These are phyloP conservation scores for Pichia rugopelliculosa DNA, from an alignment of 805 yeast genomes.

Conservation along the genomic window DNA sequence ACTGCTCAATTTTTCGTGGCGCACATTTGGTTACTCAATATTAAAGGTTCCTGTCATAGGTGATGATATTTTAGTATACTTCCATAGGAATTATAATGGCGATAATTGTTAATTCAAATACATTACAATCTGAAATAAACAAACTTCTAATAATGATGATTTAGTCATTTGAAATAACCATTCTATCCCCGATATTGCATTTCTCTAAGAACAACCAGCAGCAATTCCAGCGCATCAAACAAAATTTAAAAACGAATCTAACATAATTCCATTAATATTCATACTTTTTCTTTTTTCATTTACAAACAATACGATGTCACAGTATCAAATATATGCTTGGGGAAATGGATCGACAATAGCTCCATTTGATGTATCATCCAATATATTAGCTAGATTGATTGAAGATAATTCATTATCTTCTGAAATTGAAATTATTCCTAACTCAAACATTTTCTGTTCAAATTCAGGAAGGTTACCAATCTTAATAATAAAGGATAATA, in stretches of 20 bases:
- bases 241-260: background rate
- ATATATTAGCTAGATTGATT: conserved; percentile 42
- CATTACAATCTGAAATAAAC: too few species aligned
- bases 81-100: too few species aligned
- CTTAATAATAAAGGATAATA: conserved; percentile 21
- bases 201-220: too few species aligned
- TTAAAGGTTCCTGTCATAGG: too few species aligned
- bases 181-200: too few species aligned
- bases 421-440: conserved; percentile 37
- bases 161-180: too few species aligned
- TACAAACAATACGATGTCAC: background rate
- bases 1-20: too few species aligned
- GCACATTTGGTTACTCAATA: too few species aligned
- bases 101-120: too few species aligned
- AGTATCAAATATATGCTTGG: conserved; percentile 32
- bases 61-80: too few species aligned
- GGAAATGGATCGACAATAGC: conserved; percentile 36
- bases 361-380: conserved; percentile 43
- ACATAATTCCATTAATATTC: background rate
- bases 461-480: conserved; percentile 42
- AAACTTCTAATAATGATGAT: too few species aligned
- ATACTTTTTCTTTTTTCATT: background rate
- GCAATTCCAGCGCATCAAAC: background rate
- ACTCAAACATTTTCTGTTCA: conserved; percentile 52
- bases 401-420: conserved; percentile 17